phyloP scores from a whole-genome alignment of 768 basidiomycete species.

The Pleurotus citrinopileatus region DNA sequence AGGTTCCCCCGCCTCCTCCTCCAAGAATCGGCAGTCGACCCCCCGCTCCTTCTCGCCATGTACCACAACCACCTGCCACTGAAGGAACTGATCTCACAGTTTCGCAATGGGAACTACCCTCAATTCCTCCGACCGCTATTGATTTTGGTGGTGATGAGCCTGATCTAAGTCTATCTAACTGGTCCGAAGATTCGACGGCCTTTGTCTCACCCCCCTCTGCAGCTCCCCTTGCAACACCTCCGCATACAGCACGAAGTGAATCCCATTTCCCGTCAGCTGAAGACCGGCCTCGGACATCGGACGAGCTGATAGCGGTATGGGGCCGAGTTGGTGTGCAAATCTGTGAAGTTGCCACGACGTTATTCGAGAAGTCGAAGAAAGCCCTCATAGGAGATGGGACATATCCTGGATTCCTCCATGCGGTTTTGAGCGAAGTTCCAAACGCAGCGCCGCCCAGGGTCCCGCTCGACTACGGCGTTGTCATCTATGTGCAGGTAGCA shows the following conservation, averaged over 20 bases:
- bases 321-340: constrained; percentile 74
- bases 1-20: constrained; percentile 43
- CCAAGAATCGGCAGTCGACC: constrained; percentile 26
- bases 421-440: constrained; percentile 65
- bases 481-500: constrained; percentile 73
- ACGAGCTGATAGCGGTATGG: constrained; percentile 71
- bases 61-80: constrained; percentile 19
- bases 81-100: constrained; percentile 36
- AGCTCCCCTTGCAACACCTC: constrained; percentile 23
- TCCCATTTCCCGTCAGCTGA: constrained; percentile 11
- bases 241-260: constrained; percentile 16
- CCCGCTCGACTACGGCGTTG: constrained; percentile 60
- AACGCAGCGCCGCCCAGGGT: constrained; percentile 44
- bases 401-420: constrained; percentile 71
- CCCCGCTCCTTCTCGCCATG: constrained; percentile 33
- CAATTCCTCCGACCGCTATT: constrained; percentile 50
- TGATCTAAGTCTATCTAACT: constrained; percentile 52
- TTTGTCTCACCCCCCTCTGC: constrained; percentile 20
- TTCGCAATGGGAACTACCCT: constrained; percentile 65
- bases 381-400: constrained; percentile 82
- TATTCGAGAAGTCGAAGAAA: constrained; percentile 78
- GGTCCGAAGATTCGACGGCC: constrained; percentile 56
- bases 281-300: constrained; percentile 44
- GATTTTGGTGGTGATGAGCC: constrained; percentile 45
- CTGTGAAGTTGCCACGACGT: constrained; percentile 60